Conservation (phyloP, 2,329 filamentous ascomycete species). For the Curvularia verruculosa region DNA sequence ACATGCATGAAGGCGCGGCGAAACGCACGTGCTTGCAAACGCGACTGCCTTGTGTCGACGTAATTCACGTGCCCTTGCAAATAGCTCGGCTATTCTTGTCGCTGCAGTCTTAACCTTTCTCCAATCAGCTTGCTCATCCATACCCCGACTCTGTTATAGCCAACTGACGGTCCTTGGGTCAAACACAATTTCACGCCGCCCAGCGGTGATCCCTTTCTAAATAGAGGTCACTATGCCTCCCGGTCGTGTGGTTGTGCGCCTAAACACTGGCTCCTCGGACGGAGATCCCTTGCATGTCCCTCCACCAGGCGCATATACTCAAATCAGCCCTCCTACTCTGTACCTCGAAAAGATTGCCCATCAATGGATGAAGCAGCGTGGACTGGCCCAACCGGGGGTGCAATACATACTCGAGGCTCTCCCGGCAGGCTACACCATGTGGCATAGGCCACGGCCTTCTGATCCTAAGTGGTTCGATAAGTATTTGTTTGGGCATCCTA, state of each 20-base stretch:
- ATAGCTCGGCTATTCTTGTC: not conserved
- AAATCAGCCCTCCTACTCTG: conserved; percentile 48
- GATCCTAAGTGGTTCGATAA: conserved; percentile 55
- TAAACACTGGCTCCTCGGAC: conserved; percentile 38
- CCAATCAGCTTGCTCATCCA: not conserved
- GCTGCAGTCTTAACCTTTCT: not conserved
- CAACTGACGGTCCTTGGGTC: not conserved
- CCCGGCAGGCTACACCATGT: conserved; percentile 61
- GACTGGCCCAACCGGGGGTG: conserved; percentile 44
- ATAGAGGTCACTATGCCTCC: conserved; percentile 7
- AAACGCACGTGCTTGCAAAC: not conserved
- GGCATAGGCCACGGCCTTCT: conserved; percentile 55
- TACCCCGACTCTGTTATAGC: not conserved
- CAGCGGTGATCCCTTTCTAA: not conserved
- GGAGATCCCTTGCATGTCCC: conserved; percentile 44
- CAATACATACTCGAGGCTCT: conserved; percentile 60
- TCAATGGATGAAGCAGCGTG: conserved; percentile 56
- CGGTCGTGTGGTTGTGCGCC: conserved; percentile 28
- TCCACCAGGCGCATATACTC: conserved; percentile 28
- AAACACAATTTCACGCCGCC: no score
- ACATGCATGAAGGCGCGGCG: not conserved
- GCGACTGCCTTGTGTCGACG: conserved; percentile 13
- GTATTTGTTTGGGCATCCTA: conserved; percentile 64
- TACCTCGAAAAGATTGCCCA: conserved; percentile 58
- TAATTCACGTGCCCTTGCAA: conserved; percentile 4